A percentile compares a stretch with the other conserved stretches of the same genome.
These are phyloP conservation scores for Penicillium fuscoglaucum DNA, from an alignment of 2,329 filamentous ascomycete species.

Conservation along the genomic window DNA sequence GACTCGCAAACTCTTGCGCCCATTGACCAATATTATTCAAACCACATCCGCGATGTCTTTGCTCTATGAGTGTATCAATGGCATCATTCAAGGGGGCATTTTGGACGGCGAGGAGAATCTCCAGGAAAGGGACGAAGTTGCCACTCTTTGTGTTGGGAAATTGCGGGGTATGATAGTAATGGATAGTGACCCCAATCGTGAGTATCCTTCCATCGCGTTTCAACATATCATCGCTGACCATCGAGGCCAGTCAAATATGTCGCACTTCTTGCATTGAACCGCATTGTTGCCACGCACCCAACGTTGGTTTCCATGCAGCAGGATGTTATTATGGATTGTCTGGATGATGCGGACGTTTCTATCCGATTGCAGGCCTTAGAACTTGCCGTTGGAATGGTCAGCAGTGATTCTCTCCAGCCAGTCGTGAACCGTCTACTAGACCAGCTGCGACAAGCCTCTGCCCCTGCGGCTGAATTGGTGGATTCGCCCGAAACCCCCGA, in stretches of 20 bases:
- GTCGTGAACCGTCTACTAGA: slow-evolving; percentile 85
- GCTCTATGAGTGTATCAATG: slow-evolving; percentile 96
- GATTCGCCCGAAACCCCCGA: background rate
- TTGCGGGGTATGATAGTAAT: slow-evolving; percentile 91
- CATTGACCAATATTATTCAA: slow-evolving; percentile 86
- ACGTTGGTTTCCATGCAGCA: slow-evolving; percentile 87
- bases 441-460: slow-evolving; percentile 69
- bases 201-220: slow-evolving; percentile 40
- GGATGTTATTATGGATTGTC: slow-evolving; percentile 93
- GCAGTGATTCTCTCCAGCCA: slow-evolving; percentile 75
- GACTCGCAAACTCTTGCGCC: slow-evolving; percentile 85
- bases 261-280: slow-evolving; percentile 89
- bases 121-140: slow-evolving; percentile 85
- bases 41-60: slow-evolving; percentile 98
- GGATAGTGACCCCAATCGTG: slow-evolving; percentile 89
- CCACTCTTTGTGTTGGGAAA: slow-evolving; percentile 87
- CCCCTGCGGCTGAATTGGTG: slow-evolving; percentile 32
- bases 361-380: slow-evolving; percentile 92
- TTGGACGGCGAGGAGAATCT: slow-evolving; percentile 77
- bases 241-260: slow-evolving; percentile 82
- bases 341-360: slow-evolving; percentile 93
- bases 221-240: slow-evolving; percentile 9
- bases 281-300: slow-evolving; percentile 86
- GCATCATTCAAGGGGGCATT: slow-evolving; percentile 95
- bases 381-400: slow-evolving; percentile 91